Base-by-base conservation (phyloP, 495 filamentous ascomycete species). In the Xylaria acuta region DNA sequence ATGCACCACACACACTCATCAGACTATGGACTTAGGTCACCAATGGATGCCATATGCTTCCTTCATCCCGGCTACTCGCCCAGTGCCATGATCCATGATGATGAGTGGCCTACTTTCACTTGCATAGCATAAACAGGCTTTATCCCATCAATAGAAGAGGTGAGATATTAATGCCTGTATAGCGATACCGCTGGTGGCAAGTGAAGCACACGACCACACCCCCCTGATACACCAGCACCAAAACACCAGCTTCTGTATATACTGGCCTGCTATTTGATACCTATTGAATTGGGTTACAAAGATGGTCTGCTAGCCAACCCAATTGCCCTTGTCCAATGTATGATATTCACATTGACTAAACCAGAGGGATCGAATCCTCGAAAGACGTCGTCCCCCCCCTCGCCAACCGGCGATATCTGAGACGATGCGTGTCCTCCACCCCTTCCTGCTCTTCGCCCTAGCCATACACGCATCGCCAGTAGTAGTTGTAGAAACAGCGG, bases 401-500 rank as follows among this genome's bases (percentile, higher is more conserved):
- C n/a, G n/a, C n/a, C 20, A 16, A n/a, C 32, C 40, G 41, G 36
- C 9, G 22, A 64, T 18, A 63, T 63, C 58, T 63, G 34, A 12
- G 22, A 30, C 34, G 38, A 64, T 71, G 59, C 59, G 36, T 53
- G 5, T 34, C 69, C 59, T 71, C 14, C 34, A 22, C 34, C 36
- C 18, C 25, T 38, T 71, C 14, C 22, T 64, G 2, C 45, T 71
- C 22, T 30, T 54, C 25, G 22, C 18, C 32, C 30, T 62, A 20
- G 65, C 65, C 34, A 34, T 64, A 47, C 11, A 22, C 40, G 54
- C 68, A 41, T 34, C 58, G 56, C 54, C 53, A 5, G 30, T 47
- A 27, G 6, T 70, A 64, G 58, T 62, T n/a, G 47, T 43, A 51
- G 58, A 40, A 16, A 40, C 30, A 49, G 58, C 22, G 25, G 32